Conservation (phyloP, 2,329 filamentous ascomycete genomes). For the Phoma sp. region DNA sequence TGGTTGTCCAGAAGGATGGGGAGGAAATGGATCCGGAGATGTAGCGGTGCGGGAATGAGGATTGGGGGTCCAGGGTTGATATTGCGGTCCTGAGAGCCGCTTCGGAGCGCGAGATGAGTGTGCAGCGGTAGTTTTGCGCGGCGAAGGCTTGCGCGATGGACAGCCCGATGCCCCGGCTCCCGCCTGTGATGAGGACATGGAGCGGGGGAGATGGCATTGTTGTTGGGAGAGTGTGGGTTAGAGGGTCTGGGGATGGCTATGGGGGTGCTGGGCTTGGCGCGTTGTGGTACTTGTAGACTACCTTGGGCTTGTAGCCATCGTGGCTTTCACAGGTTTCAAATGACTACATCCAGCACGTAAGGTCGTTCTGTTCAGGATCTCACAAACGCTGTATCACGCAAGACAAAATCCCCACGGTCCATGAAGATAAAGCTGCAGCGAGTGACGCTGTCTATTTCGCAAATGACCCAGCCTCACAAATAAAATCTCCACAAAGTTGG, state of each 20-base stretch:
- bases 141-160: constrained; percentile 46
- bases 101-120: constrained; percentile 40
- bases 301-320: too few relatives aligned
- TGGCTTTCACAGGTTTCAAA: too few relatives aligned
- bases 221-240: not conserved
- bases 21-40: constrained; percentile 37
- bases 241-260: not conserved
- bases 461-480: too few relatives aligned
- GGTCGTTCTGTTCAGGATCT: too few relatives aligned
- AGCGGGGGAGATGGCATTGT: constrained; percentile 15
- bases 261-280: constrained; percentile 7
- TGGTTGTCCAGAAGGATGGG: constrained; percentile 33
- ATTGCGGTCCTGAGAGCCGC: constrained; percentile 31
- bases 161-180: constrained; percentile 47
- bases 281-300: too few relatives aligned
- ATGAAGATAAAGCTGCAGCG: too few relatives aligned
- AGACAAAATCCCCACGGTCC: too few relatives aligned
- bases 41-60: constrained; percentile 26
- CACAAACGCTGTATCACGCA: too few relatives aligned
- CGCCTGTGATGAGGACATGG: constrained; percentile 48
- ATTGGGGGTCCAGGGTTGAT: constrained; percentile 20
- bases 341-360: too few relatives aligned
- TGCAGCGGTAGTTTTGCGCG: constrained; percentile 35
- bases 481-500: too few relatives aligned
- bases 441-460: too few relatives aligned